Evolutionary conservation across 179 eudicot genomes (phyloP).

Genomic region (Silene coronaria): DNA sequence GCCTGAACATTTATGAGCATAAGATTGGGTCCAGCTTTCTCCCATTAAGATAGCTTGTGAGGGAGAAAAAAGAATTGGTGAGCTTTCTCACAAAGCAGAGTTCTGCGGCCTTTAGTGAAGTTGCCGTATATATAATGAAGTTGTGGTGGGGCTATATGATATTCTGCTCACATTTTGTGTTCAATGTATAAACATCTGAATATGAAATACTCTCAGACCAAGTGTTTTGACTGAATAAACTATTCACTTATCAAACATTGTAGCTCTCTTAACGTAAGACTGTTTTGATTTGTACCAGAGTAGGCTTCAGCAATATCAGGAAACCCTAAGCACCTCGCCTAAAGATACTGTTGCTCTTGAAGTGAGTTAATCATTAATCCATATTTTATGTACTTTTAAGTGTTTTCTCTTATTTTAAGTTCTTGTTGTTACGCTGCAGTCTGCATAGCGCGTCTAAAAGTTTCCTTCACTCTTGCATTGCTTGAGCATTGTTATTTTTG

Average conservation of each 20-base stretch:
- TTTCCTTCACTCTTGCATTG: neutral
- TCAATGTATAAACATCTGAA: neutral
- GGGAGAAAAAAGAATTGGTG: neutral
- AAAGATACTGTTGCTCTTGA: constrained; percentile 71
- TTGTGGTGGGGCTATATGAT: neutral
- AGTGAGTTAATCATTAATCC: constrained; percentile 41
- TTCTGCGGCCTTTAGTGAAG: neutral
- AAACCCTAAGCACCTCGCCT: constrained; percentile 57
- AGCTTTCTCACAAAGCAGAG: neutral
- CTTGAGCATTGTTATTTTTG: neutral
- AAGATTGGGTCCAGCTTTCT: neutral
- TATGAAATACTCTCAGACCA: neutral
- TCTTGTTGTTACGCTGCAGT: neutral
- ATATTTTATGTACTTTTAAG: neutral
- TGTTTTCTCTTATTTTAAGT: neutral
- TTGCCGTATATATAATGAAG: neutral
- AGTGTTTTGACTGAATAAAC: neutral
- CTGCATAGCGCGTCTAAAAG: neutral
- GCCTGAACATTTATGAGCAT: neutral
- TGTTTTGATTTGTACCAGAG: constrained; percentile 43
- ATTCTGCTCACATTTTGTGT: neutral
- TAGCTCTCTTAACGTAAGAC: constrained; percentile 23
- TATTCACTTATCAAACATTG: neutral
- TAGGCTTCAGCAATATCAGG: constrained; percentile 69
- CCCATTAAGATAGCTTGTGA: neutral